Conservation (phyloP, 148 eudicot genomes). For the Drosera capensis region DNA sequence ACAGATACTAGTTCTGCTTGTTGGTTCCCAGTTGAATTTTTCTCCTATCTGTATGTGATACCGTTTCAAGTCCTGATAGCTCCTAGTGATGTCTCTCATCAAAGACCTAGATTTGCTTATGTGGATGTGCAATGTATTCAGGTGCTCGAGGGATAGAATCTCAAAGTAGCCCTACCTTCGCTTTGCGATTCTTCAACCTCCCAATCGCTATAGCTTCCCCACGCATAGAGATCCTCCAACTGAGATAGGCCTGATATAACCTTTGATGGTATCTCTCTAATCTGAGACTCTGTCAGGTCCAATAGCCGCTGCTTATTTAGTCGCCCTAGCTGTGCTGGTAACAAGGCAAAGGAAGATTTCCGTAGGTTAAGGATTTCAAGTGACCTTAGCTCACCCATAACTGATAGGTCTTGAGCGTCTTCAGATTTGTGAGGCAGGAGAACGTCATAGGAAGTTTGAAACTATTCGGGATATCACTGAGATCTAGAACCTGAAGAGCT, state of each 20-base stretch:
- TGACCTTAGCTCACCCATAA: constrained; percentile 17
- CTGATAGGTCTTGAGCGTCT: constrained; percentile 17
- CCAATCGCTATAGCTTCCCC: constrained; percentile 13
- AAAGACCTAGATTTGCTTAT: constrained; percentile 5
- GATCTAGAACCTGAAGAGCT: constrained; percentile 22
- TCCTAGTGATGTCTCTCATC: constrained; percentile 3
- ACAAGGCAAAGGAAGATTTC: constrained; percentile 7
- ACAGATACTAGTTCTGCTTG: constrained; percentile 7
- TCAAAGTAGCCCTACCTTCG: constrained; percentile 16
- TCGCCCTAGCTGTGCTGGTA: constrained; percentile 21
- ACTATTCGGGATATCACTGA: constrained; percentile 11
- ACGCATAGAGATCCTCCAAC: constrained; percentile 29
- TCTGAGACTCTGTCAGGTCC: constrained; percentile 17
- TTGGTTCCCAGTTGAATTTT: background rate
- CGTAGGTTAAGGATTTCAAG: constrained; percentile 30
- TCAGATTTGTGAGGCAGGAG: constrained; percentile 16
- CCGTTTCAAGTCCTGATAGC: constrained; percentile 8
- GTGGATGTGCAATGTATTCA: constrained; percentile 16
- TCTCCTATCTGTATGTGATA: constrained; percentile 16
- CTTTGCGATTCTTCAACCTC: constrained; percentile 6
- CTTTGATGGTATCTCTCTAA: constrained; percentile 9
- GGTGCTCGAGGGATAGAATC: constrained; percentile 9
- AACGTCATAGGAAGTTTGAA: constrained; percentile 11
- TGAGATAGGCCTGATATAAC: constrained; percentile 14
- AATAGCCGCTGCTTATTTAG: constrained; percentile 15